Conservation (phyloP, 129 eudicot genomes). For the Chrysanthemum makinoi region DNA sequence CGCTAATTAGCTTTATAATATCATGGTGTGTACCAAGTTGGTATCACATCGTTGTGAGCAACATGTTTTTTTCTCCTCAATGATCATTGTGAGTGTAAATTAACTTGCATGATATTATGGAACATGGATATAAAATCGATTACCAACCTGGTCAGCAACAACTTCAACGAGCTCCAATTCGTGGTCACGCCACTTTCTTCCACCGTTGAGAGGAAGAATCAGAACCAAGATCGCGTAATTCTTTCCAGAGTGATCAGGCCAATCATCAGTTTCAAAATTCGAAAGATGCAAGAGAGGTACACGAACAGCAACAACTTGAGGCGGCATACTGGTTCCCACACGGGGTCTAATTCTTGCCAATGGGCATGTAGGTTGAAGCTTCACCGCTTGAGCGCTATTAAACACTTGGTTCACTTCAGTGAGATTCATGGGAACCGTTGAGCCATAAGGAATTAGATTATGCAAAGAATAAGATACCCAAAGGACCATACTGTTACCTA, state of each 20-base stretch:
- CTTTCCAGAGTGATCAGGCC: constrained; percentile 49
- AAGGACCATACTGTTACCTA: constrained; percentile 31
- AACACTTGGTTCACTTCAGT: constrained; percentile 40
- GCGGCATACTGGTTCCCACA: constrained; percentile 32
- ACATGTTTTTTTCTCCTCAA: no score
- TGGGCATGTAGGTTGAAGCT: constrained; percentile 34
- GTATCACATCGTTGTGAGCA: no score
- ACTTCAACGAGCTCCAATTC: constrained; percentile 62
- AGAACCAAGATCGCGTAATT: constrained; percentile 67
- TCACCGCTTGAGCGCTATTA: constrained; percentile 35
- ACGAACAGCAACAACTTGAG: constrained; percentile 58
- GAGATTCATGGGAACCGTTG: constrained; percentile 36
- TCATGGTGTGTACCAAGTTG: no score
- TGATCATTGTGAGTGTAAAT: no score
- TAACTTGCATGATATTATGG: no score
- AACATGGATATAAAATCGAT: not conserved
- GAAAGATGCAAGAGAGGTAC: constrained; percentile 52
- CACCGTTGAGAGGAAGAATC: constrained; percentile 55
- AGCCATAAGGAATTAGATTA: constrained; percentile 31
- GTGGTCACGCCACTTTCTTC: constrained; percentile 61
- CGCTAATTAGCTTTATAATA: no score
- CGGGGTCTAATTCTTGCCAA: constrained; percentile 35
- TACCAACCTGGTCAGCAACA: constrained; percentile 67
- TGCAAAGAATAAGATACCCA: constrained; percentile 42
- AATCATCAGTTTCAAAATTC: constrained; percentile 39